Evolutionary conservation across 768 basidiomycete genomes (phyloP).

Genomic region (Trametes cubensis): DNA sequence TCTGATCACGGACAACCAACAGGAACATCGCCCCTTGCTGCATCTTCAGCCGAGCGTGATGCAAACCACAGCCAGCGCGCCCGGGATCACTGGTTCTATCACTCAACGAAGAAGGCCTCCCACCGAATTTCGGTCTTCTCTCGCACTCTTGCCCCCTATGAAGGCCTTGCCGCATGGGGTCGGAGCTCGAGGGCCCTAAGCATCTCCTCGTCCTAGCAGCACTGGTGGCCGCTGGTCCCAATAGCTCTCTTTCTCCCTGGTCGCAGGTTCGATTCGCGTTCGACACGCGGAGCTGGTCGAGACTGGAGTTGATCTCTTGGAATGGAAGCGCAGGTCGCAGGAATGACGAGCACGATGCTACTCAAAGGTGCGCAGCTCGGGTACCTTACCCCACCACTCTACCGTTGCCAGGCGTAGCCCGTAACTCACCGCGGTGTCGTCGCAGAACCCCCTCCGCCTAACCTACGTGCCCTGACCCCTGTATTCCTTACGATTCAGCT

Average conservation of each 20-base stretch:
- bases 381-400: constrained; percentile 3
- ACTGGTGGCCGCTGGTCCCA: constrained; percentile 19
- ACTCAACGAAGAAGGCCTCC: not conserved
- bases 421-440: constrained; percentile 6
- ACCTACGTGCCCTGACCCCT: constrained; percentile 34
- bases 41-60: not conserved
- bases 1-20: constrained; percentile 2
- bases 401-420: not conserved
- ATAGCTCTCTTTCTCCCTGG: constrained; percentile 1
- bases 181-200: not conserved
- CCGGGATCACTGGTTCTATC: constrained; percentile 17
- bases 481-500: constrained; percentile 52
- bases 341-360: constrained; percentile 10
- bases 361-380: constrained; percentile 19
- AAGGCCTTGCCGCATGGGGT: not conserved
- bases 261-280: not conserved
- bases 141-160: constrained; percentile 9
- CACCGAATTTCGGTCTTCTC: constrained; percentile 1
- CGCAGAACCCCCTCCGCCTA: constrained; percentile 16
- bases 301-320: constrained; percentile 24
- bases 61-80: constrained; percentile 2
- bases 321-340: constrained; percentile 15
- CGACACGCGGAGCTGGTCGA: not conserved
- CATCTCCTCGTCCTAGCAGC: constrained; percentile 10
- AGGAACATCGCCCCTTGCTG: constrained; percentile 5